Evolutionary conservation across 2,329 filamentous ascomycete species (phyloP).

Genomic region (Diaporthe ampelina): DNA sequence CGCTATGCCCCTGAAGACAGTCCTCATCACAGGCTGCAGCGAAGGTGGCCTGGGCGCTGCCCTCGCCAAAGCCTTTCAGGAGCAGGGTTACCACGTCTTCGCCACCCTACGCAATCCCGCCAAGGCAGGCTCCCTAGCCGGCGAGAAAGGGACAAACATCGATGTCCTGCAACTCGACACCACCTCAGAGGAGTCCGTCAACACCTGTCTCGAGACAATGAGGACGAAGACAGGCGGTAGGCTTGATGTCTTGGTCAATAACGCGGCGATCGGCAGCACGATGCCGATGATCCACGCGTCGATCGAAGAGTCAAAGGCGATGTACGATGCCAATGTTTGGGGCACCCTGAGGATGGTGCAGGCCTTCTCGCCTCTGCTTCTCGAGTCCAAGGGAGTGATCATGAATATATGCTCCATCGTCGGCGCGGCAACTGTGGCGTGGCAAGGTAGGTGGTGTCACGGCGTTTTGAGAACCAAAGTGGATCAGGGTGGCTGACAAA

Average conservation of each 20-base stretch:
- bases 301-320: conserved; percentile 47
- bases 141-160: conserved; percentile 38
- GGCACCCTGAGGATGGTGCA: neutral
- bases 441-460: conserved; percentile 1
- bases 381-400: conserved; percentile 63
- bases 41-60: conserved; percentile 51
- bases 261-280: conserved; percentile 53
- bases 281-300: conserved; percentile 55
- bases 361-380: conserved; percentile 43
- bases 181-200: conserved; percentile 41
- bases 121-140: conserved; percentile 42
- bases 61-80: conserved; percentile 49
- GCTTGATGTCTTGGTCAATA: conserved; percentile 57
- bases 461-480: neutral
- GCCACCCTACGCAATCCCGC: conserved; percentile 49
- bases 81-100: conserved; percentile 48
- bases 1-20: conserved; percentile 41
- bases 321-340: conserved; percentile 63
- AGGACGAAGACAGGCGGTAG: conserved; percentile 48
- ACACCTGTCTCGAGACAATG: conserved; percentile 33
- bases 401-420: conserved; percentile 67
- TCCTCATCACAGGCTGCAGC: conserved; percentile 54
- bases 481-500: too few relatives aligned
- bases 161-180: conserved; percentile 50
- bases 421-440: conserved; percentile 2